Evolutionary conservation across 805 yeast species (phyloP), one percentile per base, ranked within the genome.

Genomic region (Barnettozyma sucrosica): DNA sequence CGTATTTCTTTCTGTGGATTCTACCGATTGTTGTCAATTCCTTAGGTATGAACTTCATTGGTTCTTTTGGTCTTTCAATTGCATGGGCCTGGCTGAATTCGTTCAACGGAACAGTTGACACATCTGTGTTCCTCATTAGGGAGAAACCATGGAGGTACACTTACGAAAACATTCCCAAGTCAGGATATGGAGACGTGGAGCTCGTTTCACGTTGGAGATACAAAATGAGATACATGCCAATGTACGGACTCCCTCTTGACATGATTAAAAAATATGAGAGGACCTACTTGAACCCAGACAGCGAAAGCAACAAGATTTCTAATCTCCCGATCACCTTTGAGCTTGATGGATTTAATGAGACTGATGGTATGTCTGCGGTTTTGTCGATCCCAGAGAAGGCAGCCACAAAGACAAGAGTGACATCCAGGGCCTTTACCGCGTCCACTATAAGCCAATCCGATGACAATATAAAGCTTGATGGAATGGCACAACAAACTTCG

Each of bases 71-170:
- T 83, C 64, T 87, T 36, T 75, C 77, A 45, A 75, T 79, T 45
- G 66, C 84, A 46, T 79, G 84, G n/a, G 85, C 93, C 0, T 81
- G 81, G 54, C 79, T 83, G 71, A 89, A 85, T 64, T 90, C 96
- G 2, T 74, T 86, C 56, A 84, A 84, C 64, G 89, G 96, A 42
- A 71, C 81, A 24, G 80, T 89, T 23, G 96, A 89, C 59, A 72
- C 89, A 0, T 49, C 77, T 16, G 96, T 89, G 10, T 89, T 87
- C 61, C 67, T 85, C 32, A 76, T 81, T 52, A 71, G 95, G 47
- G 97, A 89, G 61, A 74, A 70, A 49, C 96, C 96, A 1, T 88
- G 95, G 95, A 69, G 70, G 42, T 67, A 74, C 49, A 67, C 74
- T 1, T 69, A 47, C 14, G 13, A 44, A 4, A 47, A 53, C 10